Base-by-base conservation (phyloP, 495 filamentous ascomycete species). In the Paragyromitra xinjiangensis region DNA sequence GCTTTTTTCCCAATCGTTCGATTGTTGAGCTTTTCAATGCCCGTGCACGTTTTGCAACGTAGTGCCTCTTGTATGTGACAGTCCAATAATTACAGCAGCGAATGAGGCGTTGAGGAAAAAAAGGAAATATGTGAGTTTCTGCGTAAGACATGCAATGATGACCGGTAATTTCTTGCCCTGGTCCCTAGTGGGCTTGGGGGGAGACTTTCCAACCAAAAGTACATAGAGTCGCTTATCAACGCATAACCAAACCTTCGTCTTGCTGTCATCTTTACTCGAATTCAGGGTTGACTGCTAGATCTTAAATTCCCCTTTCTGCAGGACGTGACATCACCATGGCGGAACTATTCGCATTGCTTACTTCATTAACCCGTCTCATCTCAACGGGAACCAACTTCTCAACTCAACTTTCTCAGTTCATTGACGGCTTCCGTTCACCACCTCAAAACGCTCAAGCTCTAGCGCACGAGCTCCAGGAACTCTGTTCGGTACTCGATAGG, bases 401-500 rank as follows among this genome's bases (percentile, higher is more conserved):
- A 1, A 39, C 69, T 40, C 42, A 71, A 6, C 42, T 66, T 24
- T 71, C 58, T 9, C 29, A 65, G 24, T 65, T 65, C 19, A 29
- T 64, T 12, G 69, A 64, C 44, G 26, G 53, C 16, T 69, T 69
- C 16, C 67, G 40, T 5, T 19, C 53, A 6, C 39, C 67, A 2
- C 67, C 67, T 14, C 67, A 26, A 14, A 45, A 40, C 44, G 62
- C 40, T 29, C 42, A 50, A 16, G 26, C 6, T 34, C 45, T 71
- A 11, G 58, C 59, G 9, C 44, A n/a, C 40, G 69, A 71, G 34
- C 59, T 53, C 45, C 58, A 71, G 29, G 69, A 71, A 12, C 58
- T 69, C 14, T 65, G 69, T 42, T 71, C 58, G 4, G 40, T 45
- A 3, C 59, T 66, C 12, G 69, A 69, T 14, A 44, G 40, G 14